Evolutionary conservation across 805 yeast genomes (phyloP).

Genomic region (Starmerella potacharoeniae): DNA sequence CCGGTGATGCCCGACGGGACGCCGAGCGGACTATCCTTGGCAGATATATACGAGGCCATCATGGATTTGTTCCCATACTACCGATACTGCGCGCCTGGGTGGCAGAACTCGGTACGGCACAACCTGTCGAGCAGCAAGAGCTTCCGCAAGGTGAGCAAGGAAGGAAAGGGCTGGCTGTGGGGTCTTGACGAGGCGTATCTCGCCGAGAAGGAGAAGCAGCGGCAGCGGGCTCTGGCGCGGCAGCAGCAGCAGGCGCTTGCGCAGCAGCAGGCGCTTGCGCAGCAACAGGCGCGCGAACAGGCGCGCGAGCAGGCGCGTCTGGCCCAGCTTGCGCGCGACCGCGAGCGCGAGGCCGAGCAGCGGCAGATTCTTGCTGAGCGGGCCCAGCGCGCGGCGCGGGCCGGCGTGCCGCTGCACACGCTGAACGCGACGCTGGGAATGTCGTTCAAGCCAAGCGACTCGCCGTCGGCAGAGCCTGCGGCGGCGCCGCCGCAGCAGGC

Average conservation of each 20-base stretch:
- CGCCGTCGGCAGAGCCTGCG: background rate
- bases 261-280: slow-evolving; percentile 26
- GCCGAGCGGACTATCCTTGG: slow-evolving; percentile 63
- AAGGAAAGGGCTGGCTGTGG: slow-evolving; percentile 94
- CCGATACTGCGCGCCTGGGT: slow-evolving; percentile 88
- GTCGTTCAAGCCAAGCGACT: background rate
- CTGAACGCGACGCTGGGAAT: slow-evolving; percentile 11
- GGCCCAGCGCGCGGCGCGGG: slow-evolving; percentile 19
- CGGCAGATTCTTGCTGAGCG: slow-evolving; percentile 18
- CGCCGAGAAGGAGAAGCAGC: slow-evolving; percentile 66
- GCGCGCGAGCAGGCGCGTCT: slow-evolving; percentile 20
- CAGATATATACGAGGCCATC: slow-evolving; percentile 78
- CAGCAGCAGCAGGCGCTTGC: slow-evolving; percentile 26
- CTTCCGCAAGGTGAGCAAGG: slow-evolving; percentile 67
- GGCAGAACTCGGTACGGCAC: slow-evolving; percentile 93
- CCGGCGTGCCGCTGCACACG: slow-evolving; percentile 18
- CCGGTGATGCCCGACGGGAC: slow-evolving; percentile 26
- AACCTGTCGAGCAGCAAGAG: slow-evolving; percentile 77
- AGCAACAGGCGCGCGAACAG: slow-evolving; percentile 23
- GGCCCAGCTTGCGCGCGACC: slow-evolving; percentile 22
- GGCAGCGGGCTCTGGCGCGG: slow-evolving; percentile 36
- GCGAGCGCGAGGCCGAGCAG: slow-evolving; percentile 20
- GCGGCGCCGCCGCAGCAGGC: background rate
- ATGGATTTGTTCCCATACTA: slow-evolving; percentile 84
- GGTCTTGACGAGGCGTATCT: slow-evolving; percentile 78